These are phyloP conservation scores for Diaporthe longicolla DNA, from an alignment of 2,329 filamentous ascomycete species.

Conservation along the genomic window DNA sequence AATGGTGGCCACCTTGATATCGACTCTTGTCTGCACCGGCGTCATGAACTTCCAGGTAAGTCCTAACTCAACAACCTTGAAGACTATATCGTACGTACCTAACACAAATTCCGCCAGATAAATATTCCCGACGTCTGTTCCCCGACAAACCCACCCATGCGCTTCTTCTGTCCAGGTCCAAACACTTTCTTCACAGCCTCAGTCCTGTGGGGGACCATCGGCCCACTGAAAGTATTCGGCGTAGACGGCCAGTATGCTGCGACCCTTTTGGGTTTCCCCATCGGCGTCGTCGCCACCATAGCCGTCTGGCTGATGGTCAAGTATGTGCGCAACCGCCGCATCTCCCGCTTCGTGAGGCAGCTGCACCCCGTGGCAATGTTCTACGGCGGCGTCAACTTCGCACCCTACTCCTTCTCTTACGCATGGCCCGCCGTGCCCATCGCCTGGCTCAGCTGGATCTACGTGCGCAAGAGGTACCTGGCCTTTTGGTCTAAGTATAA, in stretches of 20 bases:
- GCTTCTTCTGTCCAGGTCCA: slow-evolving; percentile 50
- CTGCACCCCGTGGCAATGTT: slow-evolving; percentile 64
- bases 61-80: too few species aligned
- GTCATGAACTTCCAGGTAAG: slow-evolving; percentile 64
- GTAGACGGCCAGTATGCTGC: slow-evolving; percentile 61
- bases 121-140: slow-evolving; percentile 63
- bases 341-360: slow-evolving; percentile 54
- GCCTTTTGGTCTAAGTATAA: slow-evolving; percentile 69
- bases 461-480: slow-evolving; percentile 59
- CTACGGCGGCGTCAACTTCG: slow-evolving; percentile 62
- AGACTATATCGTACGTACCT: neutral
- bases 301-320: slow-evolving; percentile 40
- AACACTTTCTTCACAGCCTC: slow-evolving; percentile 71
- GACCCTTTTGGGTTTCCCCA: slow-evolving; percentile 64
- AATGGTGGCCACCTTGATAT: slow-evolving; percentile 69
- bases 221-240: slow-evolving; percentile 63
- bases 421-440: slow-evolving; percentile 56
- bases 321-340: slow-evolving; percentile 31
- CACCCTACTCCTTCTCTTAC: slow-evolving; percentile 66
- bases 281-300: slow-evolving; percentile 59
- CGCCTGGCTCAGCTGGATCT: slow-evolving; percentile 64
- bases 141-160: neutral
- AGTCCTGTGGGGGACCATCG: slow-evolving; percentile 69
- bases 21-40: slow-evolving; percentile 64
- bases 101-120: slow-evolving; percentile 29